Evolutionary conservation across 202 grass and related monocot species (phyloP).

Genomic region (Schoenoplectus triqueter): DNA sequence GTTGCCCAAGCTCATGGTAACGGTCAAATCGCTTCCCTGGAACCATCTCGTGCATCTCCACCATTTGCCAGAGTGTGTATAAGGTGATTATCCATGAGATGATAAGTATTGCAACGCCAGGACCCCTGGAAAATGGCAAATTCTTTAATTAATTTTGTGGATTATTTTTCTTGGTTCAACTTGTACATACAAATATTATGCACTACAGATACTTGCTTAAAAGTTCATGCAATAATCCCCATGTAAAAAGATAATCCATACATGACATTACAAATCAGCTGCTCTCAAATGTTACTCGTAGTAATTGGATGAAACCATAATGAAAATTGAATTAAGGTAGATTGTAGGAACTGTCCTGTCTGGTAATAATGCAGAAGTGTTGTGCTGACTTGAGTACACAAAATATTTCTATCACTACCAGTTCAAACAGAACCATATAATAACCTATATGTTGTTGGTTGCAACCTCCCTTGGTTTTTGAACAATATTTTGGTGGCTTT

Average conservation of each 20-base stretch:
- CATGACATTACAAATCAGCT: not conserved
- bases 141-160: not conserved
- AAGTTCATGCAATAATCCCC: no score
- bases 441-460: not conserved
- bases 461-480: not conserved
- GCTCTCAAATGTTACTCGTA: not conserved
- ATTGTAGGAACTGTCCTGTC: not conserved
- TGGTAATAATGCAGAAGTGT: not conserved
- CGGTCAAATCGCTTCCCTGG: conserved; percentile 84
- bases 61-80: conserved; percentile 95
- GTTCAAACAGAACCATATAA: conserved; percentile 2
- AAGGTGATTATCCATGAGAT: conserved; percentile 90
- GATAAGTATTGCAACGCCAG: conserved; percentile 68
- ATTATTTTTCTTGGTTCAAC: not conserved
- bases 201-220: not conserved
- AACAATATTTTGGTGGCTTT: not conserved
- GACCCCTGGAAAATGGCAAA: conserved; percentile 51
- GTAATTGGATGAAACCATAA: not conserved
- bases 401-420: not conserved
- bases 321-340: no score
- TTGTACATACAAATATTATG: not conserved
- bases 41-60: conserved; percentile 95
- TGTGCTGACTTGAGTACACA: not conserved
- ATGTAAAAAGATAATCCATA: not conserved
- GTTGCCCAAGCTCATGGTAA: conserved; percentile 86